phyloP scores from a whole-genome alignment of 73 alveolate species.

The Paramecium pentaurelia region DNA sequence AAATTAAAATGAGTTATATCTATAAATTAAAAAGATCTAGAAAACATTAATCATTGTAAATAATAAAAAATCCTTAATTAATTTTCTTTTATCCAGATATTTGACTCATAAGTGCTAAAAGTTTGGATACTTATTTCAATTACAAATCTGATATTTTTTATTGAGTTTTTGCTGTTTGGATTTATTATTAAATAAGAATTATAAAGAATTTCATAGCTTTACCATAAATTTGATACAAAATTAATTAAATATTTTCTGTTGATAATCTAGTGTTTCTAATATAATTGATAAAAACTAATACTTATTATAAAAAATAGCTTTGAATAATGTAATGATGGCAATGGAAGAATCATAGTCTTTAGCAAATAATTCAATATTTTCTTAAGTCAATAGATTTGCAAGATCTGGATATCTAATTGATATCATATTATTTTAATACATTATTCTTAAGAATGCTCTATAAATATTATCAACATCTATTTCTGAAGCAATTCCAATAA shows the following conservation, averaged over 20 bases:
- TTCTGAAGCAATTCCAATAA: conserved; percentile 15
- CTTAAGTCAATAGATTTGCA: neutral
- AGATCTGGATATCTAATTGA: conserved; percentile 7
- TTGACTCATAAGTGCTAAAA: neutral
- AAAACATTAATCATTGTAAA: neutral
- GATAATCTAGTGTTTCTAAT: neutral
- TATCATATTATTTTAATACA: neutral
- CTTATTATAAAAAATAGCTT: neutral
- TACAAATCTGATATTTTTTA: neutral
- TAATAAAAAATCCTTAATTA: conserved; percentile 9
- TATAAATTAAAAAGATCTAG: neutral
- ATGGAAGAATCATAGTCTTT: conserved; percentile 16
- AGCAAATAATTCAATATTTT: neutral
- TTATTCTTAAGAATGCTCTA: conserved; percentile 33
- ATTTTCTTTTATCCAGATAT: neutral
- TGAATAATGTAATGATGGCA: neutral
- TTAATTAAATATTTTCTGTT: neutral
- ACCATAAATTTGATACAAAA: conserved; percentile 32
- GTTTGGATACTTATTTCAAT: neutral
- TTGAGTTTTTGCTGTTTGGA: neutral
- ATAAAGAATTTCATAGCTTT: conserved; percentile 30
- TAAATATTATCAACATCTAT: neutral
- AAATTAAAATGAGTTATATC: neutral
- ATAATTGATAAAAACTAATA: neutral
- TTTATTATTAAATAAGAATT: neutral